phyloP scores from a whole-genome alignment of 306 rosid genomes.

The Corylus americana region DNA sequence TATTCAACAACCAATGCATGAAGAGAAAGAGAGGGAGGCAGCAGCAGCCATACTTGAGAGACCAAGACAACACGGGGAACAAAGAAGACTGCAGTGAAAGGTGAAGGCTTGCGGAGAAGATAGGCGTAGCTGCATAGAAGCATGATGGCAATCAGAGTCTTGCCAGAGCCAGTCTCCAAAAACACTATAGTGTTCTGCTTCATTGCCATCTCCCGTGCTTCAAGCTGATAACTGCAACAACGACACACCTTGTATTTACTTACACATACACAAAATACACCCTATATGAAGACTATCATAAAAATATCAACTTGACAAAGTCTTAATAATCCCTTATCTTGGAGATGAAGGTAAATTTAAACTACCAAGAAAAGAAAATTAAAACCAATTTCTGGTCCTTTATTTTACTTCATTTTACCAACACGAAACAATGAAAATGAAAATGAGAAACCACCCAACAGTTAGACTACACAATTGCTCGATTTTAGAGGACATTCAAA shows the following conservation, averaged over 20 bases:
- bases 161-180: constrained; percentile 91
- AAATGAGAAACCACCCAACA: neutral
- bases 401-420: neutral
- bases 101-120: constrained; percentile 68
- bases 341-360: neutral
- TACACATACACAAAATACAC: neutral
- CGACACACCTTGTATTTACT: neutral
- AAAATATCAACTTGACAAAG: neutral
- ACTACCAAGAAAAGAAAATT: neutral
- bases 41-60: constrained; percentile 48
- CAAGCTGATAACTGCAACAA: constrained; percentile 70
- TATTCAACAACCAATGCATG: neutral
- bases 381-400: neutral
- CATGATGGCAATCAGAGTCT: constrained; percentile 87
- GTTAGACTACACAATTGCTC: neutral
- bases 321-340: neutral
- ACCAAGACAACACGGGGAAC: constrained; percentile 87
- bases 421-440: neutral
- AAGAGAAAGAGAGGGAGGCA: neutral
- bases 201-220: constrained; percentile 66
- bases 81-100: constrained; percentile 63
- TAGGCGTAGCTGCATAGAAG: constrained; percentile 74
- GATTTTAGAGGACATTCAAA: no score
- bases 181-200: constrained; percentile 63
- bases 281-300: neutral